phyloP scores from a whole-genome alignment of 1,139 yeast genomes.

The Zygoascus sp. region DNA sequence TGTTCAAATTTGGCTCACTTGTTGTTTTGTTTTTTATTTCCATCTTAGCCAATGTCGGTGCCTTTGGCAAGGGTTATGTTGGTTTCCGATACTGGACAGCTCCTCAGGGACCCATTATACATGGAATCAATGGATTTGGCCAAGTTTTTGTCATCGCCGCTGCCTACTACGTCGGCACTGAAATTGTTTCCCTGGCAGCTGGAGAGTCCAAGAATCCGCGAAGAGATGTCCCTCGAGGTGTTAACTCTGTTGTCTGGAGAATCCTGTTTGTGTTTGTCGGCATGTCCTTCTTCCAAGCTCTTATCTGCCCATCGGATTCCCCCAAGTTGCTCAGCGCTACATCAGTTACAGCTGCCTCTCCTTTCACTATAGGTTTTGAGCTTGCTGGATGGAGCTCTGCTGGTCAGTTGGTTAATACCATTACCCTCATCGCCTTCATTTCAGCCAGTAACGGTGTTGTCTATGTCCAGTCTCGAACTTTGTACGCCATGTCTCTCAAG shows the following conservation, averaged over 20 bases:
- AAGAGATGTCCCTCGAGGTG: constrained; percentile 15
- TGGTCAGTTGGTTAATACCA: constrained; percentile 14
- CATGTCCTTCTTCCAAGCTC: constrained; percentile 15
- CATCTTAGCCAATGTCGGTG: constrained; percentile 15
- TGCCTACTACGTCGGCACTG: constrained; percentile 16
- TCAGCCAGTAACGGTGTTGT: constrained; percentile 17
- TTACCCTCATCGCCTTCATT: constrained; percentile 14
- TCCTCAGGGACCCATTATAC: constrained; percentile 15
- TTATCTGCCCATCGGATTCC: constrained; percentile 15
- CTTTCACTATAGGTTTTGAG: constrained; percentile 16
- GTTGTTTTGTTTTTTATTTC: constrained; percentile 13
- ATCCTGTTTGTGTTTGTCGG: constrained; percentile 16
- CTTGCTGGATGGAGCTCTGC: constrained; percentile 15
- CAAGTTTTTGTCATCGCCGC: constrained; percentile 17
- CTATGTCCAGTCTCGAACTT: constrained; percentile 16
- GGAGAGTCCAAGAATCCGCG: constrained; percentile 16
- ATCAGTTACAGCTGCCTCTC: constrained; percentile 17
- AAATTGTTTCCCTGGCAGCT: constrained; percentile 16
- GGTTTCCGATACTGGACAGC: constrained; percentile 15
- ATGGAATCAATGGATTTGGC: constrained; percentile 16
- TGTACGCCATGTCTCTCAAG: constrained; percentile 12
- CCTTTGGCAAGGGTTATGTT: constrained; percentile 17
- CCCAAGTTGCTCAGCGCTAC: constrained; percentile 13
- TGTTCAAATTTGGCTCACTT: constrained; percentile 13
- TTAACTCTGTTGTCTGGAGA: constrained; percentile 15